Base-by-base conservation (phyloP, 2,329 filamentous ascomycete genomes). In the Fusarium liriodendri region DNA sequence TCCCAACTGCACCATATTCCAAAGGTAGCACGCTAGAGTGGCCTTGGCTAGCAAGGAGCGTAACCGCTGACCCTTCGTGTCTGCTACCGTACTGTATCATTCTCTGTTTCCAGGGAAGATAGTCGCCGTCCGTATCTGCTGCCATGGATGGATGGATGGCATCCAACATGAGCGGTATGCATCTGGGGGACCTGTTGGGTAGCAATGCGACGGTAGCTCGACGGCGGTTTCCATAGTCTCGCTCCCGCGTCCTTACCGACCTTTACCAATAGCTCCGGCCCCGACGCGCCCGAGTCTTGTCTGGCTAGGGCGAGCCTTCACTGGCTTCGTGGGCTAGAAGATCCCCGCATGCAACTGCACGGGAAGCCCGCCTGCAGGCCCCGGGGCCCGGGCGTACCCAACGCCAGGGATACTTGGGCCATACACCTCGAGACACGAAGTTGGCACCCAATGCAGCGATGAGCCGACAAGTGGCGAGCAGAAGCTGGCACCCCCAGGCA, bases 401-500 rank as follows among this genome's bases (percentile, higher is more conserved):
- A 77, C 66, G 72, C 59, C 75, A 77, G 74, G 76, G 72, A 76
- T 77, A 67, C 67, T 54, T 73, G 74, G 74, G 75, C 77, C 77
- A 79, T 77, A 79, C 77, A 79, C 64, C 71, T 72, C 38, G 57
- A 76, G 77, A 79, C 77, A 79, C 77, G 78, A 69, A 66, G 74
- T 73, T 77, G 76, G 69, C 75, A 73, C 66, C 73, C 71, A 77
- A 73, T 78, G 77, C 76, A 75, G 71, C 75, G 75, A 77, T 79
- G 76, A 79, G 77, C 75, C 77, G 76, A 76, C 77, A 76, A 73
- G 75, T 78, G 76, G 76, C 75, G 71, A 76, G 71, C 68, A 76
- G 67, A 63, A 67, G 69, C 64, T 70, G 68, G 59, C 45, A 64
- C 65, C 54, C 47, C 59, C 32, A 62, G 59, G 59, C 58, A 33